Base-by-base conservation (phyloP, 1,139 yeast genomes). In the Saccharomyces hybrid region DNA sequence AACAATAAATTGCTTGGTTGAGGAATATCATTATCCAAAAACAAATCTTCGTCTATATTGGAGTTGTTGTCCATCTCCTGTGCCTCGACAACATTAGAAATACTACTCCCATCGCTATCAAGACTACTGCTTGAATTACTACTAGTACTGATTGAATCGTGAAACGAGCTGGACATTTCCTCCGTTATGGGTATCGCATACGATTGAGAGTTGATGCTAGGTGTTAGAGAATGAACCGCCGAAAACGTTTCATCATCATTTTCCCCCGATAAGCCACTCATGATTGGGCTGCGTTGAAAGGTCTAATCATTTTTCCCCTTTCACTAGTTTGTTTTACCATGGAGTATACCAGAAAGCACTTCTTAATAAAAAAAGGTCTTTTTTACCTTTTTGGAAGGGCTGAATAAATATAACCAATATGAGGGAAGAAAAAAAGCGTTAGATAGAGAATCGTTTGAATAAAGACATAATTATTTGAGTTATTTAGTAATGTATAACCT, bases 141-240 rank as follows among this genome's bases (percentile, higher is more conserved):
- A 26, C 27, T 34, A 9, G 51, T 34, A 8, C 38, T 48, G 25
- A 20, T 49, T 9, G 27, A 52, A 46, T 55, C 54, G n/a, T 38
- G 42, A 7, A 38, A 38, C 2, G 53, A 59, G 23, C 48, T 53
- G 4, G 49, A 51, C 27, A 56, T 53, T n/a, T 54, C 64, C 25
- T 57, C 61, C 8, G 62, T 55, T 13, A 57, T 57, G 5, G 67
- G 67, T 16, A 67, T 66, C 6, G 64, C 67, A 57, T 64, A 67
- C 8, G 60, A 53, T 48, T 64, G 64, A 2, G 69, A 63, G 29
- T 60, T 59, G 11, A 66, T 58, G 41, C 67, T 64, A 16, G 69
- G 66, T 6, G 67, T 62, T 38, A 60, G 58, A 4, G 66, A 58
- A 32, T n/a, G 27, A 28, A 47, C 48, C 31, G 41, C 52, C 32